These are phyloP conservation scores for Trichoderma koningii DNA, from an alignment of 2,329 filamentous ascomycete genomes.

Conservation along the genomic window DNA sequence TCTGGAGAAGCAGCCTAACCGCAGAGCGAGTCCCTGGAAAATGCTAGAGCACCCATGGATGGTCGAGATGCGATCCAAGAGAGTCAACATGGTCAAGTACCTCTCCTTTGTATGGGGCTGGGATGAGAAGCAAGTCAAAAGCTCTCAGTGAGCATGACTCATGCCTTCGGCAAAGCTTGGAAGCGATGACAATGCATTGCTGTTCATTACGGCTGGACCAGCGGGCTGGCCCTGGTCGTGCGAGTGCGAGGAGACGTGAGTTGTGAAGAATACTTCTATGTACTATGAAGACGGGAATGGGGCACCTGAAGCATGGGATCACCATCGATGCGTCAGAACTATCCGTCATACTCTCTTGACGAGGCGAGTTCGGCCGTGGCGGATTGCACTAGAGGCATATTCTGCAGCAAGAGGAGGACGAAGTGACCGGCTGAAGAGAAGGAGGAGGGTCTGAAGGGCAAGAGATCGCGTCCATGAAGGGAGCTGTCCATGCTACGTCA, in stretches of 20 bases:
- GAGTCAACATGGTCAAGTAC: constrained; percentile 96
- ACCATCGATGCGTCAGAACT: not conserved
- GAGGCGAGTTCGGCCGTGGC: not conserved
- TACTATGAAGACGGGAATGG: not conserved
- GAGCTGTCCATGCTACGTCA: constrained; percentile 7
- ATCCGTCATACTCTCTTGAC: not conserved
- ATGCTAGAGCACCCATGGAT: constrained; percentile 99
- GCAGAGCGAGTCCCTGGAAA: constrained; percentile 92
- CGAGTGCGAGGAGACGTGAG: not conserved
- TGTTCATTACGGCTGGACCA: not conserved
- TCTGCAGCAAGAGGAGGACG: not conserved
- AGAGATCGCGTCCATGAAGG: no score
- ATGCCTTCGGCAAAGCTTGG: not conserved
- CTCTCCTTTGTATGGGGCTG: constrained; percentile 96
- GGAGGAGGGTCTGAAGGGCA: not conserved
- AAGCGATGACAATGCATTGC: not conserved
- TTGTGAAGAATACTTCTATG: not conserved
- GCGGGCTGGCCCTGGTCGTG: constrained; percentile 22
- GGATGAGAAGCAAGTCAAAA: constrained; percentile 58
- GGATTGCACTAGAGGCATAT: not conserved
- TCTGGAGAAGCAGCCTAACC: constrained; percentile 86
- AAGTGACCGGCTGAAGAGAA: not conserved
- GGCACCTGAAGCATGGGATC: not conserved
- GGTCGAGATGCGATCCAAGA: constrained; percentile 91
- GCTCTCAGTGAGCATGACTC: not conserved